These are phyloP conservation scores for Calocybe cyanea DNA, from an alignment of 768 basidiomycete genomes.

Conservation along the genomic window DNA sequence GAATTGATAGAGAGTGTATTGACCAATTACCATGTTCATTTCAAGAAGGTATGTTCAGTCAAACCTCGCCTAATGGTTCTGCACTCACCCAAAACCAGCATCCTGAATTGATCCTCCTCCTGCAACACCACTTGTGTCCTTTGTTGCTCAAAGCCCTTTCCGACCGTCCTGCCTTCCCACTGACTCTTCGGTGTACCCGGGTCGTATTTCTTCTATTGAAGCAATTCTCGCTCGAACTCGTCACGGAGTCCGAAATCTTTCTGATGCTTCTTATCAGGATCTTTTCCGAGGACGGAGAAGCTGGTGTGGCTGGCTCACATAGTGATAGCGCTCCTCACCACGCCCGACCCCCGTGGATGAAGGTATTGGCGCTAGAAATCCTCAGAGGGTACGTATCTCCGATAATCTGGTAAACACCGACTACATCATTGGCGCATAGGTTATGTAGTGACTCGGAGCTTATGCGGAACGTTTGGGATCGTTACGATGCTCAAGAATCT, in stretches of 20 bases:
- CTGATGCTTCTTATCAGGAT: conserved; percentile 67
- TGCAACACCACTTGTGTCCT: conserved; percentile 87
- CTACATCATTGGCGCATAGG: no score
- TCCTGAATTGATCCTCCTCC: conserved; percentile 76
- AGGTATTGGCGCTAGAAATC: conserved; percentile 90
- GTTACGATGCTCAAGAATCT: conserved; percentile 61
- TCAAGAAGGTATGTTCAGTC: conserved; percentile 58
- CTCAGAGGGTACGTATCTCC: conserved; percentile 64
- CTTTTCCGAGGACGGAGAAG: conserved; percentile 49
- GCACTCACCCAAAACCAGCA: conserved; percentile 43
- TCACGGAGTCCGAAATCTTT: conserved; percentile 85
- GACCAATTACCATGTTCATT: conserved; percentile 86
- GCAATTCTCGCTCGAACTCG: conserved; percentile 79
- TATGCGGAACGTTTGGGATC: conserved; percentile 74
- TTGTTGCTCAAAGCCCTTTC: conserved; percentile 83
- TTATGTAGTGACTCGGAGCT: conserved; percentile 79
- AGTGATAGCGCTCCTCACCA: conserved; percentile 26
- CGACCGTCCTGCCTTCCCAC: conserved; percentile 78
- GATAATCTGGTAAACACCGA: no score
- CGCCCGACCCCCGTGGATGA: conserved; percentile 75
- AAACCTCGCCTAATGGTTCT: background rate
- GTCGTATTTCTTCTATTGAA: conserved; percentile 93
- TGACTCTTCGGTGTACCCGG: conserved; percentile 86
- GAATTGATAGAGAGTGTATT: conserved; percentile 96
- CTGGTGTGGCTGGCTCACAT: background rate